Conservation (phyloP, 805 yeast species). For the Saturnispora sekii region DNA sequence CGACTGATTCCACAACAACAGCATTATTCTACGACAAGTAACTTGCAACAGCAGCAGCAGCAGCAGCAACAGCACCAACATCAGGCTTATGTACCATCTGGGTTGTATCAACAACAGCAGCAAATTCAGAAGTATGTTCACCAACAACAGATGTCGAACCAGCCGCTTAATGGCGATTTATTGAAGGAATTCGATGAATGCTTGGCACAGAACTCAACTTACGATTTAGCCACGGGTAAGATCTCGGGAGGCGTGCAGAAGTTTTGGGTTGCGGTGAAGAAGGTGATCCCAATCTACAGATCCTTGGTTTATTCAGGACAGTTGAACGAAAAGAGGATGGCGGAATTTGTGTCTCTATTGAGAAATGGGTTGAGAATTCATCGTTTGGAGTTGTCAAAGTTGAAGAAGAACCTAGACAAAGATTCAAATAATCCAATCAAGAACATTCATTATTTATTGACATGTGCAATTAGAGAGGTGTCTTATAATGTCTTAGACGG, state of each 20-base stretch:
- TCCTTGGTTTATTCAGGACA: conserved; percentile 39
- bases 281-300: conserved; percentile 41
- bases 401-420: conserved; percentile 50
- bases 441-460: conserved; percentile 41
- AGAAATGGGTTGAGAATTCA: conserved; percentile 50
- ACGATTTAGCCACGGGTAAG: conserved; percentile 31
- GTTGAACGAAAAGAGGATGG: conserved; percentile 36
- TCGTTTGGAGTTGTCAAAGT: conserved; percentile 42
- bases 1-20: conserved; percentile 9
- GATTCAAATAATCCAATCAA: conserved; percentile 47
- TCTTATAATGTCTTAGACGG: conserved; percentile 40
- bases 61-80: conserved; percentile 5
- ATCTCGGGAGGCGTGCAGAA: conserved; percentile 32
- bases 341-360: conserved; percentile 40
- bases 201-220: conserved; percentile 27
- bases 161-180: conserved; percentile 2
- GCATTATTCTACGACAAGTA: neutral
- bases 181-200: conserved; percentile 36
- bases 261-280: conserved; percentile 44
- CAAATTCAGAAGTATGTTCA: neutral
- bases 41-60: neutral
- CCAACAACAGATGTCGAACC: neutral
- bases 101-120: neutral
- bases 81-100: neutral
- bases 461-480: conserved; percentile 42